Conservation (phyloP, 2,329 filamentous ascomycete genomes). For the Claviceps maximensis region DNA sequence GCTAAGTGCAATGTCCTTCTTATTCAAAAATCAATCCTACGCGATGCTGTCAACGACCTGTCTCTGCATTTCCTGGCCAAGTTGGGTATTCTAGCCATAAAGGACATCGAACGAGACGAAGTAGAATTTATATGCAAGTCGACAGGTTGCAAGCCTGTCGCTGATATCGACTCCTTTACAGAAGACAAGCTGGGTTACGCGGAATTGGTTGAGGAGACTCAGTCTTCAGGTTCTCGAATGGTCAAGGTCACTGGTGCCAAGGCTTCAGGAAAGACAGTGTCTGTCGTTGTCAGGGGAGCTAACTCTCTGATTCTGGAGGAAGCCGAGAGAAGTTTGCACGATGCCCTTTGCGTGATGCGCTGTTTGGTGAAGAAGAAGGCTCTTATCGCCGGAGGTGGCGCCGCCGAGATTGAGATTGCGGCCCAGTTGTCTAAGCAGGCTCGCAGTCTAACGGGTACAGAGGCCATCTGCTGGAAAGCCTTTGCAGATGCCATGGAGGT, state of each 20-base stretch:
- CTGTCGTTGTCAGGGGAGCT: slow-evolving; percentile 85
- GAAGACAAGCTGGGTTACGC: slow-evolving; percentile 95
- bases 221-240: slow-evolving; percentile 77
- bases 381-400: slow-evolving; percentile 92
- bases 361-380: slow-evolving; percentile 99
- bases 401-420: slow-evolving; percentile 92
- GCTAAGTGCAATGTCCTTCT: slow-evolving; percentile 97
- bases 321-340: slow-evolving; percentile 90
- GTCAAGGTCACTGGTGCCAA: slow-evolving; percentile 92
- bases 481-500: slow-evolving; percentile 97
- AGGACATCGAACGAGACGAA: slow-evolving; percentile 97
- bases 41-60: slow-evolving; percentile 94
- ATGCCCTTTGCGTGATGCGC: slow-evolving; percentile 92
- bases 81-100: slow-evolving; percentile 87
- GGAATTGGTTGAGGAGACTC: slow-evolving; percentile 85
- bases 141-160: slow-evolving; percentile 96
- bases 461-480: slow-evolving; percentile 97
- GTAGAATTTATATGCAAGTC: slow-evolving; percentile 99
- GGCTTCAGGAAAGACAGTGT: slow-evolving; percentile 74
- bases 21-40: slow-evolving; percentile 96
- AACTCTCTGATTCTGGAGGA: slow-evolving; percentile 93
- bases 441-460: slow-evolving; percentile 74
- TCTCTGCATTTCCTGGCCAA: slow-evolving; percentile 96
- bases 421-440: slow-evolving; percentile 72
- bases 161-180: slow-evolving; percentile 95